Evolutionary conservation across 768 basidiomycete species (phyloP), one percentile per base, ranked within the genome.

Genomic region (Leccinum imitatum): DNA sequence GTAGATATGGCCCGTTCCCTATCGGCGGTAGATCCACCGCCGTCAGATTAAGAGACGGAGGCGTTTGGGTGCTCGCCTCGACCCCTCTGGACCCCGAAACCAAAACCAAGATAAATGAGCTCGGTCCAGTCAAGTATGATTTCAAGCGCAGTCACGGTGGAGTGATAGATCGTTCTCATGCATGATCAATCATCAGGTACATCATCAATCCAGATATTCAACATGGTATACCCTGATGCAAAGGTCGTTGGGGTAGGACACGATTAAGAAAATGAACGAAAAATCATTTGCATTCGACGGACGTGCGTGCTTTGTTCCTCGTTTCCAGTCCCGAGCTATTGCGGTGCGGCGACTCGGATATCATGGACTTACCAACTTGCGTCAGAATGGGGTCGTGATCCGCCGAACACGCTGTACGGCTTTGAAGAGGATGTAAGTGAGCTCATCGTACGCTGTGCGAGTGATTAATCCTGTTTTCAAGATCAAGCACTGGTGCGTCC

Each of bases 11-110:
- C 9, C 8, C 91, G 30, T 65, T 92, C 15, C 90, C 91, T 4
- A 76, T 94, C 31, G 94, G 94, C 1, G 92, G 93, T 19, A 79
- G 94, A 50, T 87, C 91, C 7, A 95, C 93, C 0, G 93, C 92
- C 0, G 78, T 27, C 27, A 27, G 27, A 27, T 27, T 95, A 25
- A 73, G 74, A 39, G 80, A 82, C 53, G 86, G 87, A 37, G 86
- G 83, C 14, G 85, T 95, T 27, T 95, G 91, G 85, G 79, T 94
- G 13, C 77, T 93, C n/a, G 92, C 90, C 0, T 93, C 91, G 1
- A 88, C 88, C 8, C 88, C 90, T 0, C 75, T 91, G 55, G 82
- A 84, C 39, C 75, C 76, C 3, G 84, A 84, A 25, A 93, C 91
- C 3, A 87, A 87, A 68, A 59, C 73, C 4, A 86, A 82, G 50